These are phyloP conservation scores for Xylaria digitata DNA, from an alignment of 2,329 filamentous ascomycete species.

Conservation along the genomic window DNA sequence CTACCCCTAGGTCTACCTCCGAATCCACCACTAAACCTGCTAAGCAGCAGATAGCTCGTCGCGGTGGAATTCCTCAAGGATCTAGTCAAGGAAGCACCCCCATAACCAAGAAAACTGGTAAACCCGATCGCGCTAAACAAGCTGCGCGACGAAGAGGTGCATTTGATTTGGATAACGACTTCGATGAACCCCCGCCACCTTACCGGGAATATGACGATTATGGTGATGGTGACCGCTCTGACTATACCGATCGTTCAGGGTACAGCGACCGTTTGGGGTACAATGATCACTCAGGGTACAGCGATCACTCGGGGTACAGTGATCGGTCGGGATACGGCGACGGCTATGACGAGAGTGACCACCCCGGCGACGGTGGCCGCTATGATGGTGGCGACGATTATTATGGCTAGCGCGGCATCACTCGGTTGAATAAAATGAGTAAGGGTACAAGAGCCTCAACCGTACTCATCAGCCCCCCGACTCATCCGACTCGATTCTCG, in stretches of 20 bases:
- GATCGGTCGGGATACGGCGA: no score
- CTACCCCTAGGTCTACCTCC: conserved; percentile 14
- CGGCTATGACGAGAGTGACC: no score
- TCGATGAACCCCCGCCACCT: conserved; percentile 42
- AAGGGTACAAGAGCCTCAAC: conserved; percentile 47
- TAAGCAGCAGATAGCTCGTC: conserved; percentile 40
- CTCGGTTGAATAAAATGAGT: conserved; percentile 49
- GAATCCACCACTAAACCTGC: conserved; percentile 18
- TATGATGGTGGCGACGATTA: conserved; percentile 35
- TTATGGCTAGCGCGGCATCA: conserved; percentile 33
- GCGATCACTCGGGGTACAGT: no score
- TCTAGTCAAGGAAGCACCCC: conserved; percentile 32
- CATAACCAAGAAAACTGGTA: background rate
- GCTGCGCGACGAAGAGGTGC: conserved; percentile 46
- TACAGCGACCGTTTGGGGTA: no score
- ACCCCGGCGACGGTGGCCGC: background rate
- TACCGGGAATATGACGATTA: conserved; percentile 38
- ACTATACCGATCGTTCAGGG: no score
- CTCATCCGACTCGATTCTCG: background rate
- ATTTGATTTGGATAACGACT: conserved; percentile 18
- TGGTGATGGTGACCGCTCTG: conserved; percentile 19
- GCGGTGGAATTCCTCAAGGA: conserved; percentile 41
- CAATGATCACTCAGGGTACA: no score
- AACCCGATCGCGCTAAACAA: conserved; percentile 33
- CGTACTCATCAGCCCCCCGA: conserved; percentile 32